These are phyloP conservation scores for Cornus controversa DNA, from an alignment of 148 eudicot species.

Conservation along the genomic window DNA sequence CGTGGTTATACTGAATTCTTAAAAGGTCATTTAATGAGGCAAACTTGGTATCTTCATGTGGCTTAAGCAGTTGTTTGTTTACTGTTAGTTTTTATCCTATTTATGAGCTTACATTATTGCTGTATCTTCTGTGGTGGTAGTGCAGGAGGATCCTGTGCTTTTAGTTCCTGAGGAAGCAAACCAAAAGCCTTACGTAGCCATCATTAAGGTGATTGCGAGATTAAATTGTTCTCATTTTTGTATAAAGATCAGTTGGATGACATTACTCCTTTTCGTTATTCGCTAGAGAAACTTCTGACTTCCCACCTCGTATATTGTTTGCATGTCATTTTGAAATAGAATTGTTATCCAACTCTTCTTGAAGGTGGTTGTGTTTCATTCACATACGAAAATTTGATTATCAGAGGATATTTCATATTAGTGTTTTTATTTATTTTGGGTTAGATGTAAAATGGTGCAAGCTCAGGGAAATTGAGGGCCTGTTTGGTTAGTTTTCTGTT, in stretches of 20 bases:
- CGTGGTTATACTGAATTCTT: not conserved
- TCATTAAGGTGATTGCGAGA: constrained; percentile 65
- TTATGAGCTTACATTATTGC: constrained; percentile 26
- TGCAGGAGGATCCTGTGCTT: constrained; percentile 97
- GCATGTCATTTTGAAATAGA: not conserved
- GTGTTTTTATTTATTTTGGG: not conserved
- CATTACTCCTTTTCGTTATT: no score
- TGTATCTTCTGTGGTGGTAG: constrained; percentile 2
- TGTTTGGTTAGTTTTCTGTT: no score
- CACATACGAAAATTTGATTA: no score
- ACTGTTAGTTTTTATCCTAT: not conserved
- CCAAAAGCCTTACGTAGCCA: constrained; percentile 96
- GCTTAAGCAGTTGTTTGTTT: not conserved
- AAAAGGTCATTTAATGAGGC: not conserved
- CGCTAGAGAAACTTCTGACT: no score
- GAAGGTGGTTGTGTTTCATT: no score
- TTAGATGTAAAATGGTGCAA: no score
- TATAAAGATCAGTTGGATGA: not conserved
- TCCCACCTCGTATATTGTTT: not conserved
- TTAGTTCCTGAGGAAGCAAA: constrained; percentile 70
- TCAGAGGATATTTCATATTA: no score
- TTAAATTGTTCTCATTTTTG: not conserved
- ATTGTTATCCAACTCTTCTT: not conserved
- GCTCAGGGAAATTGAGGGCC: no score
- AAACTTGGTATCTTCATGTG: not conserved